phyloP scores from a whole-genome alignment of 75 land plant species.

The Selaginella moellendorffii region DNA sequence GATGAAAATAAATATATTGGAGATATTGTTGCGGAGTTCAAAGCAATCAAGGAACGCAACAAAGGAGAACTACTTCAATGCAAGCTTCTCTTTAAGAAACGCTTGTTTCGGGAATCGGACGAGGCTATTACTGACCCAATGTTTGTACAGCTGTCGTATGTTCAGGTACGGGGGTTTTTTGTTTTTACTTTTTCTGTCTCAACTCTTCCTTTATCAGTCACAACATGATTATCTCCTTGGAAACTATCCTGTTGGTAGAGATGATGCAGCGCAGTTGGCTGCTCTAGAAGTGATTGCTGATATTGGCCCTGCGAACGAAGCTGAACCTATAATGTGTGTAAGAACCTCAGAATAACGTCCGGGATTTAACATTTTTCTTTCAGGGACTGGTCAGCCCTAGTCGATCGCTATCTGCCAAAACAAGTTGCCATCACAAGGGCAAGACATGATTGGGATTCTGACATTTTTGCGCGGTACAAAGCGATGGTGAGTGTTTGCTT shows the following conservation, averaged over 20 bases:
- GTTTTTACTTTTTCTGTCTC: background rate
- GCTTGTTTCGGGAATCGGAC: conserved; percentile 91
- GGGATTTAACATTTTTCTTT: background rate
- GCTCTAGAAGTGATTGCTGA: conserved; percentile 87
- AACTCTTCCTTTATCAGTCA: conserved; percentile 32
- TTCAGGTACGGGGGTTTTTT: conserved; percentile 39
- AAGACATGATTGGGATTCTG: conserved; percentile 83
- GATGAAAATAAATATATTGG: conserved; percentile 96
- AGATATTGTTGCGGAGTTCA: conserved; percentile 83
- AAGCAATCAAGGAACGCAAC: conserved; percentile 69
- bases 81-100: conserved; percentile 88
- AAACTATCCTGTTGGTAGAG: conserved; percentile 94
- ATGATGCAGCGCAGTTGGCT: conserved; percentile 92
- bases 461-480: conserved; percentile 62
- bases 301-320: conserved; percentile 56
- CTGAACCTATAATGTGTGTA: conserved; percentile 64
- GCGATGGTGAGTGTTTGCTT: conserved; percentile 41
- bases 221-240: conserved; percentile 96
- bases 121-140: conserved; percentile 86
- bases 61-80: conserved; percentile 91
- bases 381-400: conserved; percentile 81
- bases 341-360: background rate
- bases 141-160: conserved; percentile 92
- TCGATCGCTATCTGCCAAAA: conserved; percentile 78
- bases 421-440: conserved; percentile 81